A percentile compares a stretch with the other conserved stretches of the same genome.
Evolutionary conservation across 192 early-diverging fungal species (phyloP).

Genomic region (Backusella luteola): DNA sequence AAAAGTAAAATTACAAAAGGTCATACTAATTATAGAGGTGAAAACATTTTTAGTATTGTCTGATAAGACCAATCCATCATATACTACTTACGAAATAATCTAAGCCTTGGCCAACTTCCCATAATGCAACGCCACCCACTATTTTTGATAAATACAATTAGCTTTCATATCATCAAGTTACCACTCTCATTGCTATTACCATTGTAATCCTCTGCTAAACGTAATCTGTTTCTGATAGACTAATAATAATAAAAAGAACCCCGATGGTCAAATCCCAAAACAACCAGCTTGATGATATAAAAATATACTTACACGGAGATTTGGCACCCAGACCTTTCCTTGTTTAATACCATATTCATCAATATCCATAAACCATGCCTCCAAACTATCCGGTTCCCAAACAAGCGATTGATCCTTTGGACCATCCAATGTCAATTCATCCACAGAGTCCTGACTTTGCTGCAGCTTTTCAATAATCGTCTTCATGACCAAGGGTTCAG

Average conservation of each 20-base stretch:
- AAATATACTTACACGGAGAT: conserved; percentile 20
- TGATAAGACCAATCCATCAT: not conserved
- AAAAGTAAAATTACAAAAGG: conserved; percentile 1
- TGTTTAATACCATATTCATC: conserved; percentile 23
- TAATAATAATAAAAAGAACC: conserved; percentile 1
- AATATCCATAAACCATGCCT: conserved; percentile 26
- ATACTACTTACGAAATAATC: conserved; percentile 42
- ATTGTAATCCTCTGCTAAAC: conserved; percentile 38
- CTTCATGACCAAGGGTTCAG: conserved; percentile 25
- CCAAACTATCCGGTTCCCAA: conserved; percentile 27
- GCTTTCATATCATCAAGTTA: not conserved
- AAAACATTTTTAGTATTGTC: not conserved
- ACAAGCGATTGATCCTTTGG: not conserved
- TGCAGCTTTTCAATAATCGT: conserved; percentile 2
- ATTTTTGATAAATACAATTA: not conserved
- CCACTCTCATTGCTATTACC: conserved; percentile 3
- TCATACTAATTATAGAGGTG: not conserved
- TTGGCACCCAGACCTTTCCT: conserved; percentile 31
- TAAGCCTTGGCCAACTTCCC: conserved; percentile 45
- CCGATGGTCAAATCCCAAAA: not conserved
- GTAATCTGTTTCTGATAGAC: conserved; percentile 28
- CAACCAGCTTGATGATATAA: not conserved
- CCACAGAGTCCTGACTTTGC: not conserved
- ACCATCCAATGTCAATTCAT: not conserved
- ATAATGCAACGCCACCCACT: conserved; percentile 42